These are phyloP conservation scores for Guyanaporus albipodus DNA, from an alignment of 768 basidiomycete species.

Conservation along the genomic window DNA sequence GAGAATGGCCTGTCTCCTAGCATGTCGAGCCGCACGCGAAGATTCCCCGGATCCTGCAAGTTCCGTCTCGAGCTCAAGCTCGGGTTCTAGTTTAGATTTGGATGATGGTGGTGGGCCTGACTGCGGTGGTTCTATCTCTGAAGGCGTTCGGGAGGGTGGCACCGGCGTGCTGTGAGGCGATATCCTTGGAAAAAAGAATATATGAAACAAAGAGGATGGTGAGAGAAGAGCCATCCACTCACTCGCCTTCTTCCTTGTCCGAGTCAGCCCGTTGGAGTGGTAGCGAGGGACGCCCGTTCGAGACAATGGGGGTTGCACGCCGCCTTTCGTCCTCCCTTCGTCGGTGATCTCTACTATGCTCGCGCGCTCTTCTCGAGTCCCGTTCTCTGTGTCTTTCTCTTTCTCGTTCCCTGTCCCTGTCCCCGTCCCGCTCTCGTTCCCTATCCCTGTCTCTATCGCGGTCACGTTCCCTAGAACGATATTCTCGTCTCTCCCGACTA, in stretches of 20 bases:
- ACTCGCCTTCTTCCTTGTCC: slow-evolving; percentile 92
- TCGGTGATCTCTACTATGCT: slow-evolving; percentile 28
- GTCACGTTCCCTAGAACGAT: slow-evolving; percentile 37
- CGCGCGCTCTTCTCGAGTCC: slow-evolving; percentile 33
- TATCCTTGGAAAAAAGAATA: slow-evolving; percentile 43
- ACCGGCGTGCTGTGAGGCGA: slow-evolving; percentile 49
- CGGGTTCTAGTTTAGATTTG: slow-evolving; percentile 33
- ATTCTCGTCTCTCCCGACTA: slow-evolving; percentile 34
- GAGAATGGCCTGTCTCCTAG: slow-evolving; percentile 69
- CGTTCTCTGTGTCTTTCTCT: slow-evolving; percentile 35
- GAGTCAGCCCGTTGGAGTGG: slow-evolving; percentile 37
- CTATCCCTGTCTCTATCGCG: slow-evolving; percentile 28
- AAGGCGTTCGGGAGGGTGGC: slow-evolving; percentile 23
- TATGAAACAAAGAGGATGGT: slow-evolving; percentile 9
- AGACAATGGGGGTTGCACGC: slow-evolving; percentile 11
- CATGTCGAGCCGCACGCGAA: slow-evolving; percentile 62
- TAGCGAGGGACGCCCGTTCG: slow-evolving; percentile 21
- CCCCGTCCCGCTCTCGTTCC: slow-evolving; percentile 30
- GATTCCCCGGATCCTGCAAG: slow-evolving; percentile 51
- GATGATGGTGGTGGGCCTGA: slow-evolving; percentile 17
- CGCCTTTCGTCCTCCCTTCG: slow-evolving; percentile 32
- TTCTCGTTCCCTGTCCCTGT: slow-evolving; percentile 32
- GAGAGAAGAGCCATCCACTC: slow-evolving; percentile 41
- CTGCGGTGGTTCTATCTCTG: slow-evolving; percentile 16
- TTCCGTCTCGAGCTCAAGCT: slow-evolving; percentile 55